Evolutionary conservation across 805 yeast genomes (phyloP), one percentile per base, ranked within the genome.

Genomic region (Komagataella mondaviorum): DNA sequence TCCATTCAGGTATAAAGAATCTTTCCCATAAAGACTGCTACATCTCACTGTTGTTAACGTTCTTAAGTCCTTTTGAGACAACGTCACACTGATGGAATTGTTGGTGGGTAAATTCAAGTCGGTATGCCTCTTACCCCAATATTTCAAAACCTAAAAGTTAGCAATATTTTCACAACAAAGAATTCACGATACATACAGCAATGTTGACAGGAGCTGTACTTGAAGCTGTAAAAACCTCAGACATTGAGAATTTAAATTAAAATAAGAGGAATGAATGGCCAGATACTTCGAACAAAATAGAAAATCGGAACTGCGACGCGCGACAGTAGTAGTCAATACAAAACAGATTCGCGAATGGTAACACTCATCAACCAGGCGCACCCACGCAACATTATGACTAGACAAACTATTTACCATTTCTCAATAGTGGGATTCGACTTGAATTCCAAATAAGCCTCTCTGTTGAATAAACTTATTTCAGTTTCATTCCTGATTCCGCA

Each of bases 71-170:
- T 83, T 80, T 68, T 91, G 98, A 3, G 95, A 79, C 55, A 93
- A 74, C 7, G 99, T 93, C 49, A 93, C 96, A 20, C 96, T 88
- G 58, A 93, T 89, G 24, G 97, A 89, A 10, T 95, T 86, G 71
- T 93, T 93, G 51, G 99, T 93, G 49, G 99, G 99, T 51, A 93
- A 73, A 63, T 93, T 93, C 61, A 93, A 78, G 48, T 74, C 72
- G 55, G 81, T 83, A 68, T 93, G 98, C 63, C 99, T 80, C 70
- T 93, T 93, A 49, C 99, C 99, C 99, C 99, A 93, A 72, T 93
- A 93, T 70, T 93, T 93, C 57, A 93, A 76, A 45, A 98, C 93
- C 81, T 82, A 55, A 12, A 45, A 45, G 20, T 24, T 7, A 18
- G 24, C 49, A 23, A 4, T 43, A 39, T n/a, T 6, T 20, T 7